Conservation (phyloP, 495 filamentous ascomycete species). For the Penicillium flavigenum region DNA sequence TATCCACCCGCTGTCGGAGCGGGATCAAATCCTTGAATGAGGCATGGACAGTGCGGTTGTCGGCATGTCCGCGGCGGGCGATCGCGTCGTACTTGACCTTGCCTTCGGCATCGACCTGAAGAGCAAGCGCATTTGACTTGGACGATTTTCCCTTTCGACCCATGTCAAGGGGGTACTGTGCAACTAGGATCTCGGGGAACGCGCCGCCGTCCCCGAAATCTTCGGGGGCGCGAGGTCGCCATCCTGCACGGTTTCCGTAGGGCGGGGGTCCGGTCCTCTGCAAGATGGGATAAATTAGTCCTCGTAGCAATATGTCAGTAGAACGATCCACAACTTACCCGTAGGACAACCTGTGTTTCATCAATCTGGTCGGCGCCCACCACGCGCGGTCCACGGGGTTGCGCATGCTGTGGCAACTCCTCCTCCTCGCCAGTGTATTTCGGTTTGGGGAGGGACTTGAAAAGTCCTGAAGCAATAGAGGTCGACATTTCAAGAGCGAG, state of each 20-base stretch:
- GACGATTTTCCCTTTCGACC: constrained; percentile 69
- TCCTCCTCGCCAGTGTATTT: constrained; percentile 86
- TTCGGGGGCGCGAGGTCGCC: constrained; percentile 80
- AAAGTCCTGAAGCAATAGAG: constrained; percentile 71
- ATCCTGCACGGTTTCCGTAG: constrained; percentile 80
- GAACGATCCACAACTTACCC: constrained; percentile 49
- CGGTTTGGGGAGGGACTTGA: constrained; percentile 82
- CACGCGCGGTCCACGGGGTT: constrained; percentile 75
- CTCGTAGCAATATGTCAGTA: background rate
- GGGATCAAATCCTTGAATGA: constrained; percentile 98
- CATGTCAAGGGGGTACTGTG: constrained; percentile 95
- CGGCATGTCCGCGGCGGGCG: constrained; percentile 82
- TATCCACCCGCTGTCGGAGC: constrained; percentile 87
- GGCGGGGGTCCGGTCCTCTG: constrained; percentile 83
- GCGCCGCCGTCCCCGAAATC: constrained; percentile 97
- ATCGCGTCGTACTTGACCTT: constrained; percentile 97
- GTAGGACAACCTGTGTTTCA: constrained; percentile 82
- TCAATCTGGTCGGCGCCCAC: constrained; percentile 74
- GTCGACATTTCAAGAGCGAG: constrained; percentile 51
- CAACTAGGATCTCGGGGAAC: constrained; percentile 90
- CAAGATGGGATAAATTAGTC: constrained; percentile 6
- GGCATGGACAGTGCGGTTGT: constrained; percentile 82
- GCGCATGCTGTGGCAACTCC: constrained; percentile 68
- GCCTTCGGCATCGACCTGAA: constrained; percentile 87
- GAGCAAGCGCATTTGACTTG: constrained; percentile 81